Evolutionary conservation across 352 stramenopile species (phyloP).

Genomic region (Phytophthora foliorum): DNA sequence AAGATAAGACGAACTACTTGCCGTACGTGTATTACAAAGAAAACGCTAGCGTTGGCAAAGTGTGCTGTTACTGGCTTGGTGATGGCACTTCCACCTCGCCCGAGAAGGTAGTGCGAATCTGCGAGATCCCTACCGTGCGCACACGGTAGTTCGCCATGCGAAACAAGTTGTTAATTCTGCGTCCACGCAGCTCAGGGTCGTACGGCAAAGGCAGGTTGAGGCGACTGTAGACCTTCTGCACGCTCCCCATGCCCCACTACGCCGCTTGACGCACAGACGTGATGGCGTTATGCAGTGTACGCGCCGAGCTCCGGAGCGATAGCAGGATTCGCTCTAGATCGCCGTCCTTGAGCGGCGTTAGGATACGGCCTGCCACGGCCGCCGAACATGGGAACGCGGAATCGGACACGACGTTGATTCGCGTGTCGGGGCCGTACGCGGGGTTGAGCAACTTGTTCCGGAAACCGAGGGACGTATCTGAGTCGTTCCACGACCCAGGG

Average conservation of each 20-base stretch:
- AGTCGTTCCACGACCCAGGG: conserved; percentile 8
- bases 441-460: neutral
- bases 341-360: neutral
- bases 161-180: neutral
- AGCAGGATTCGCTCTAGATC: neutral
- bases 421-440: neutral
- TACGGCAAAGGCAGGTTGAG: conserved; percentile 4
- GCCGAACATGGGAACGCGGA: neutral
- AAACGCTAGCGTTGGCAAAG: neutral
- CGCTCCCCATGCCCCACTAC: conserved; percentile 5
- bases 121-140: conserved; percentile 13
- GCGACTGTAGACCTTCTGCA: conserved; percentile 3
- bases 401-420: neutral
- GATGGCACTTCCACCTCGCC: neutral
- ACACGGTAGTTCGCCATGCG: conserved; percentile 13
- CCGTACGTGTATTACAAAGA: too few relatives aligned
- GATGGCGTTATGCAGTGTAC: neutral
- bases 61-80: too few relatives aligned
- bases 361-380: neutral
- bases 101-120: conserved; percentile 7
- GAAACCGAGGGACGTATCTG: neutral
- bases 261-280: too few relatives aligned
- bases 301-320: neutral
- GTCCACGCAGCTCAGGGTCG: neutral
- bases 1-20: too few relatives aligned